Evolutionary conservation across 345 rosid genomes (phyloP).

Genomic region (Corchorus olitorius): DNA sequence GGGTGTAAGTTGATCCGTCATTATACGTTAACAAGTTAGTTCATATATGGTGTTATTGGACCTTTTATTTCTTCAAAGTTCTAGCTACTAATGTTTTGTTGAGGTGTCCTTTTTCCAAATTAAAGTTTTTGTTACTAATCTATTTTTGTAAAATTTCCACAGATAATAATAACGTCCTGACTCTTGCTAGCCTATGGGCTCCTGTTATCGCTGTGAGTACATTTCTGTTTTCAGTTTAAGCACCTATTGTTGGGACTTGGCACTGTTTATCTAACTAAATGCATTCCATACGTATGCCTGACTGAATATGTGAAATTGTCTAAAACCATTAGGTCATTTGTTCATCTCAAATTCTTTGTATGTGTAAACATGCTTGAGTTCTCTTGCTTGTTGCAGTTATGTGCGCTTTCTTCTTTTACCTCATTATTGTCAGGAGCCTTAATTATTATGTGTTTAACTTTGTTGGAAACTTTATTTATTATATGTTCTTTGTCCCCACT

Average conservation of each 20-base stretch:
- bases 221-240: constrained; percentile 16
- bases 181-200: constrained; percentile 91
- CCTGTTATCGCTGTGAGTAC: constrained; percentile 91
- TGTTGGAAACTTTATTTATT: too few relatives aligned
- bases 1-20: too few relatives aligned
- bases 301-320: not conserved
- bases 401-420: not conserved
- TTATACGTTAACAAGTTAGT: too few relatives aligned
- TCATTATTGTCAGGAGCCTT: not conserved
- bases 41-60: not conserved
- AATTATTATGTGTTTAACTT: not conserved
- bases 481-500: not conserved
- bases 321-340: constrained; percentile 3
- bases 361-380: not conserved
- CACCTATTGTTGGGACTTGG: not conserved
- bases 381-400: not conserved
- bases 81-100: not conserved
- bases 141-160: constrained; percentile 38
- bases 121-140: constrained; percentile 26
- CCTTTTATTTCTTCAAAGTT: not conserved
- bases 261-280: constrained; percentile 5
- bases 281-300: not conserved
- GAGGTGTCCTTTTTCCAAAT: not conserved
- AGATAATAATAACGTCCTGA: constrained; percentile 84
- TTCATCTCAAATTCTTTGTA: constrained; percentile 4